Conservation (phyloP, 176 grass and related monocot species). For the Triticum dicoccoides region DNA sequence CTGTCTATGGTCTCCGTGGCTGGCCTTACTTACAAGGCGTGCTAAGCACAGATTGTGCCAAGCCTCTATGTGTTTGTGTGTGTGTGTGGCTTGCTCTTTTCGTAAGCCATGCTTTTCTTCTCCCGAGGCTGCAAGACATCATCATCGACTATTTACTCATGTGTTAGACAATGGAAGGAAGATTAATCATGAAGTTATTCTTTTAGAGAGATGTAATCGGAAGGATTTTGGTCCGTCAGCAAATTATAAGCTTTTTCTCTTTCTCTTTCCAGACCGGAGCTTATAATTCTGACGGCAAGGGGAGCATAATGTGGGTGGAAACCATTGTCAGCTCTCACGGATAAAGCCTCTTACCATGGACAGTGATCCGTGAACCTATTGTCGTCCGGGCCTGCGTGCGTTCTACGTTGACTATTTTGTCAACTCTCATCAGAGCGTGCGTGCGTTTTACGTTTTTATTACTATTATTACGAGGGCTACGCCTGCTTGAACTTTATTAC, state of each 20-base stretch:
- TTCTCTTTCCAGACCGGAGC: neutral
- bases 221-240: neutral
- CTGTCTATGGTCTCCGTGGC: constrained; percentile 20
- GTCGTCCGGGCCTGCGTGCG: neutral
- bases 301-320: neutral
- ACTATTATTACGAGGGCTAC: too few relatives aligned
- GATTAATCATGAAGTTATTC: too few relatives aligned
- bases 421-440: too few relatives aligned
- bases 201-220: neutral
- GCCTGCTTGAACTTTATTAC: too few relatives aligned
- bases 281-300: neutral
- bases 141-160: too few relatives aligned
- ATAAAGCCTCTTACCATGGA: neutral
- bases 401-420: too few relatives aligned
- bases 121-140: neutral
- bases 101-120: neutral
- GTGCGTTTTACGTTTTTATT: too few relatives aligned
- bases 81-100: constrained; percentile 4
- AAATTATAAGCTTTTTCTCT: neutral
- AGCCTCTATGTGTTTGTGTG: neutral
- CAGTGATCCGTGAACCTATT: neutral
- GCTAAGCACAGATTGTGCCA: neutral
- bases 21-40: constrained; percentile 41
- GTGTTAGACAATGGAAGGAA: too few relatives aligned
- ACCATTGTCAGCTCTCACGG: neutral